Base-by-base conservation (phyloP, 192 early-diverging fungal species). In the Coemansia sp. region DNA sequence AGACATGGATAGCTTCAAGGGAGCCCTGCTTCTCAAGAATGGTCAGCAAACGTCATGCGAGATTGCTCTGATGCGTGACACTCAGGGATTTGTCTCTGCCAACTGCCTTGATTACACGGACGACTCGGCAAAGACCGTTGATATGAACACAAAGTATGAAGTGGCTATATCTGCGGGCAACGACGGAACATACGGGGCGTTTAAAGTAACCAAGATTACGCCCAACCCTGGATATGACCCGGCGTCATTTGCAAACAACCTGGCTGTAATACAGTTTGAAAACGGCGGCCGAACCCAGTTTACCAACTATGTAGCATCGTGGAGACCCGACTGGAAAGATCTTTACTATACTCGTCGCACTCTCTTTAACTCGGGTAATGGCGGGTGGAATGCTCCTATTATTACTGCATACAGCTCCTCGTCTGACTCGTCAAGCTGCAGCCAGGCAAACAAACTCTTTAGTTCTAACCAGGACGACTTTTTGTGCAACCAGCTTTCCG, bases 11-110 rank as follows among this genome's bases (percentile, higher is more conserved):
- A 67, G 36, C 18, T 81, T 81, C 66, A 81, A 76, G 53, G 79
- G 79, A 0, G 79, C 74, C 1, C 28, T 83, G 8, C 61, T 83
- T 14, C 48, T 83, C 14, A 83, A 83, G 60, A 77, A 83, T 54
- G 80, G 80, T 8, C 48, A 66, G 45, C 80, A 77, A 48, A 83
- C 80, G 2, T 70, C 80, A 5, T 83, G 80, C 39, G 80, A 83
- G 48, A 64, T 83, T 8, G 80, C 80, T 4, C 65, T 83, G 0
- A 76, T 83, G 80, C 64, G 68, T 54, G 59, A 35, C 43, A 77
- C 75, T 3, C 65, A 61, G 41, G 80, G 67, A 2, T 74, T 77
- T 63, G 80, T 83, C 11, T 60, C 80, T 1, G 80, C 80, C 1
- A 67, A 67, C 53, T 83, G 80, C 22, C 43, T 83, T 39, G 75